Conservation (phyloP, 2,329 filamentous ascomycete genomes). For the Bretziella fagacearum region DNA sequence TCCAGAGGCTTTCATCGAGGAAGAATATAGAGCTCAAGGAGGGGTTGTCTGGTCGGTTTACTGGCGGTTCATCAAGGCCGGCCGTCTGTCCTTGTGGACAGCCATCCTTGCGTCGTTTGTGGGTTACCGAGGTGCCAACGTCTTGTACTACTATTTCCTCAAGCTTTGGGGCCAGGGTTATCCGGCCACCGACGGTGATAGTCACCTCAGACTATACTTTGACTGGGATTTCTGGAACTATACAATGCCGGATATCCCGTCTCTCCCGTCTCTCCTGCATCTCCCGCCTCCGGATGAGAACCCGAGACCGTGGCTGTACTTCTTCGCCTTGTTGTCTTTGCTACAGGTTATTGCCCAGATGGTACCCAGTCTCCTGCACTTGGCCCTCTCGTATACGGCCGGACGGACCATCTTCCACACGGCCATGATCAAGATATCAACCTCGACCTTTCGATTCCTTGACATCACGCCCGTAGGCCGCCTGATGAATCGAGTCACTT, state of each 20-base stretch:
- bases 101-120: constrained; percentile 45
- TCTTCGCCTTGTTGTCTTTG: constrained; percentile 50
- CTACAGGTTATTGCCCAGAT: constrained; percentile 42
- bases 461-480: constrained; percentile 78
- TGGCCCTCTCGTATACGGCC: constrained; percentile 64
- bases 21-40: constrained; percentile 57
- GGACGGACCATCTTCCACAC: constrained; percentile 58
- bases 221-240: neutral
- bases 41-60: constrained; percentile 62
- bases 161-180: constrained; percentile 80
- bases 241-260: neutral
- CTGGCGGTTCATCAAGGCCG: constrained; percentile 71
- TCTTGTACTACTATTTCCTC: constrained; percentile 62
- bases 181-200: constrained; percentile 8
- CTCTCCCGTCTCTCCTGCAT: constrained; percentile 3
- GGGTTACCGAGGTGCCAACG: constrained; percentile 44
- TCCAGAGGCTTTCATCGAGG: constrained; percentile 62
- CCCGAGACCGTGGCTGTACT: constrained; percentile 56
- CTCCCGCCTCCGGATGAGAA: constrained; percentile 36
- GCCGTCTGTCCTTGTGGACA: constrained; percentile 57
- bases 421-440: constrained; percentile 56
- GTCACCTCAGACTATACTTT: neutral
- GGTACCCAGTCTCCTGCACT: constrained; percentile 47
- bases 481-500: constrained; percentile 81
- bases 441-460: constrained; percentile 77